Percentiles rank a stretch among this genome's conserved stretches.
Conservation (phyloP, 1,139 yeast genomes). For the Debaryomycetaceae sp. region DNA sequence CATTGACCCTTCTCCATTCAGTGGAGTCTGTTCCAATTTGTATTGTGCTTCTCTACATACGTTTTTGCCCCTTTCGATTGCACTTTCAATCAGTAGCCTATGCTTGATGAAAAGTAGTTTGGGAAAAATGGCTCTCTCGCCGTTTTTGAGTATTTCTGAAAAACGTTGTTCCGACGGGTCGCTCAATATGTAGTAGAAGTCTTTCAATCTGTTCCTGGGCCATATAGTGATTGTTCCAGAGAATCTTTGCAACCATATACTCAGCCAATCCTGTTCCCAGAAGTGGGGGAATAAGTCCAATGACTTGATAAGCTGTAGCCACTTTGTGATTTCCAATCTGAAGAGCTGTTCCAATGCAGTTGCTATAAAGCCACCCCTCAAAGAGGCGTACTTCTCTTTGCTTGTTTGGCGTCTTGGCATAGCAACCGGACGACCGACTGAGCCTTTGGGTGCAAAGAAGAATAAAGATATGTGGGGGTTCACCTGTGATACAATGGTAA, state of each 20-base stretch:
- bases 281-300: constrained; percentile 67
- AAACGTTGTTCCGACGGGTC: constrained; percentile 65
- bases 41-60: neutral
- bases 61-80: constrained; percentile 52
- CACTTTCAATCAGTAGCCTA: constrained; percentile 60
- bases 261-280: constrained; percentile 78
- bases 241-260: constrained; percentile 69
- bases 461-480: constrained; percentile 79
- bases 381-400: constrained; percentile 36
- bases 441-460: constrained; percentile 76
- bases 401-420: constrained; percentile 45
- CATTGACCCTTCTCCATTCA: neutral
- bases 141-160: constrained; percentile 55
- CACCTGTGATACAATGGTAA: constrained; percentile 75
- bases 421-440: constrained; percentile 77
- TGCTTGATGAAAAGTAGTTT: constrained; percentile 62
- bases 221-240: constrained; percentile 75
- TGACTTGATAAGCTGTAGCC: constrained; percentile 66
- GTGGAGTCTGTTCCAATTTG: constrained; percentile 1
- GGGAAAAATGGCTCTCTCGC: constrained; percentile 68
- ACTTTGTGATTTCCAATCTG: constrained; percentile 69
- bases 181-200: constrained; percentile 61
- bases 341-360: constrained; percentile 70
- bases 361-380: constrained; percentile 76
- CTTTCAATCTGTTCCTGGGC: constrained; percentile 61